Percentiles rank a stretch among this genome's conserved stretches.
Evolutionary conservation across 345 rosid species (phyloP).

Genomic region (Acer campestre): DNA sequence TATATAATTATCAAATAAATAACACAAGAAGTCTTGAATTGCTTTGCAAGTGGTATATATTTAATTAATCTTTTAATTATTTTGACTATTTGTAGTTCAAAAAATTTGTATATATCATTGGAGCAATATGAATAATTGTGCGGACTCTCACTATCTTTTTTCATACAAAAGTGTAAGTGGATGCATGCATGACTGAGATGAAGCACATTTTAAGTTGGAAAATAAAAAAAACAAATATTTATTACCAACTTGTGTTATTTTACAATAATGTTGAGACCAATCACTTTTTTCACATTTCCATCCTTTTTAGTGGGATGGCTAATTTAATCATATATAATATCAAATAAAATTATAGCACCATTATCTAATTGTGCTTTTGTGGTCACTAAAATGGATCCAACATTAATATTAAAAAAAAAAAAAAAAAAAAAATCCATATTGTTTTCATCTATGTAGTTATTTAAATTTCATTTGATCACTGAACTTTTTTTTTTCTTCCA

Average conservation of each 20-base stretch:
- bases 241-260: neutral
- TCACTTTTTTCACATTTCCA: neutral
- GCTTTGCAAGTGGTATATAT: conserved; percentile 7
- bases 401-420: too few relatives aligned
- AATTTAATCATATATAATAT: too few relatives aligned
- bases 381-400: too few relatives aligned
- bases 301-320: neutral
- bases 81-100: neutral
- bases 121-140: conserved; percentile 9
- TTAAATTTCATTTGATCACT: too few relatives aligned
- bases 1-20: too few relatives aligned
- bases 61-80: conserved; percentile 5
- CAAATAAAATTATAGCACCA: neutral
- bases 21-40: neutral
- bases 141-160: neutral
- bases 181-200: neutral
- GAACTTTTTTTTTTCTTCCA: too few relatives aligned
- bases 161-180: neutral
- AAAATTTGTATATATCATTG: neutral
- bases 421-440: too few relatives aligned
- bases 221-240: neutral
- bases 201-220: conserved; percentile 4
- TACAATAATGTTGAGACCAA: neutral
- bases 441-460: too few relatives aligned
- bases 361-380: neutral